Evolutionary conservation across 768 basidiomycete genomes (phyloP), one percentile per base, ranked within the genome.

Genomic region (Amanita polypyramis): DNA sequence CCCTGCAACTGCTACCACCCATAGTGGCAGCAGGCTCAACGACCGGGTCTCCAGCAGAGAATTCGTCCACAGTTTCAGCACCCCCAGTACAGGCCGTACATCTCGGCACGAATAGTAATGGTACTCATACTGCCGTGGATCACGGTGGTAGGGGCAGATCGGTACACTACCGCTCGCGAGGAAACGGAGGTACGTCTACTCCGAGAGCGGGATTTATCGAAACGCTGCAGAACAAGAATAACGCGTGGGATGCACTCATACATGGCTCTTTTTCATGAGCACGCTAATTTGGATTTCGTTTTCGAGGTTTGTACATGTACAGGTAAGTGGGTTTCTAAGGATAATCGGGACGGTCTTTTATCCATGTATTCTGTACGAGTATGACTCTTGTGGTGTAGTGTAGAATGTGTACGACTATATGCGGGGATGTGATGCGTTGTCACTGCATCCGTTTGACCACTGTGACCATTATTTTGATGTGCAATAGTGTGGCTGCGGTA

Each of bases 241-340:
- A 75, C 49, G 76, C 78, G 12, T 82, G 78, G 78, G 80, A 82
- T 51, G 79, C 79, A 2, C 62, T 82, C 49, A 76, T 82, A 37
- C 80, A 82, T 57, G 80, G 80, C 27, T 76, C 77, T 29, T 81
- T 77, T 58, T 73, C 79, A n/a, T 80, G 58, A 70, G 47, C 25
- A 20, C n/a, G 10, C 12, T 21, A n/a, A 19, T 2, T 27, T 27
- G 25, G 25, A 7, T 27, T 27, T 7, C 25, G 25, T 37, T 17
- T 41, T 25, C 7, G 35, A 17, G 1, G 15, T 8, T 37, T 4
- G 36, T 25, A 7, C 5, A 41, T 33, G 45, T 30, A 14, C 30
- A 29, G 40, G 40, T 42, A 29, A 42, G 40, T 14, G n/a, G 17
- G 15, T 23, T 27, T 40, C 27, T 20, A 23, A 23, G 21, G 15